Evolutionary conservation across 75 land plant genomes (phyloP).

Genomic region (Larix kaempferi): DNA sequence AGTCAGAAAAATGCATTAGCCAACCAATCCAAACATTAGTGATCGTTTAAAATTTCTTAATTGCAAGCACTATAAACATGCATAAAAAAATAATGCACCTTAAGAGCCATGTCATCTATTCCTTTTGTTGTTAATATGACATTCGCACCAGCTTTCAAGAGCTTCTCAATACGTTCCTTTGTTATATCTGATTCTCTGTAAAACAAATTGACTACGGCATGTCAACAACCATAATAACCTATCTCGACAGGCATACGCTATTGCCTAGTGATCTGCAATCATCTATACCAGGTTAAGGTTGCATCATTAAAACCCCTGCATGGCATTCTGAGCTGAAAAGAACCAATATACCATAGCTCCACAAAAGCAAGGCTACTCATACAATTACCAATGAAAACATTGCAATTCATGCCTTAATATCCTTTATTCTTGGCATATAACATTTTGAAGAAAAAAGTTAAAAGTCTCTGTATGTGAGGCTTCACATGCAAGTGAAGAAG

Average conservation of each 20-base stretch:
- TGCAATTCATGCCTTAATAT: background rate
- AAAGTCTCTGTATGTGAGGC: background rate
- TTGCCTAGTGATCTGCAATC: background rate
- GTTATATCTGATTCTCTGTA: constrained; percentile 94
- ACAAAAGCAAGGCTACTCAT: background rate
- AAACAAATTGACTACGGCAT: background rate
- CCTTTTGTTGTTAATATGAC: constrained; percentile 96
- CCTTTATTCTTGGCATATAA: too few species aligned
- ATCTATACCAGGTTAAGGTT: background rate
- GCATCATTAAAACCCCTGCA: background rate
- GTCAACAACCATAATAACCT: background rate
- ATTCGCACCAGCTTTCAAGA: constrained; percentile 98
- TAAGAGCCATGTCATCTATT: constrained; percentile 99
- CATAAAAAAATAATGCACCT: constrained; percentile 37
- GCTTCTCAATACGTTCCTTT: constrained; percentile 94
- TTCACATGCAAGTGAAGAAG: background rate
- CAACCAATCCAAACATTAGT: background rate
- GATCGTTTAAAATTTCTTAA: background rate
- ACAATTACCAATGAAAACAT: background rate
- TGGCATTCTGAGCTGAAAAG: background rate
- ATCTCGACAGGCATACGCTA: background rate
- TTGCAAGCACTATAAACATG: constrained; percentile 1
- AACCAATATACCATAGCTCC: background rate
- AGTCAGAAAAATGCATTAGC: background rate
- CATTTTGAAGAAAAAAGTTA: too few species aligned